Evolutionary conservation across 2,329 filamentous ascomycete genomes (phyloP).

Genomic region (Chrysoporthe deuterocubensis): DNA sequence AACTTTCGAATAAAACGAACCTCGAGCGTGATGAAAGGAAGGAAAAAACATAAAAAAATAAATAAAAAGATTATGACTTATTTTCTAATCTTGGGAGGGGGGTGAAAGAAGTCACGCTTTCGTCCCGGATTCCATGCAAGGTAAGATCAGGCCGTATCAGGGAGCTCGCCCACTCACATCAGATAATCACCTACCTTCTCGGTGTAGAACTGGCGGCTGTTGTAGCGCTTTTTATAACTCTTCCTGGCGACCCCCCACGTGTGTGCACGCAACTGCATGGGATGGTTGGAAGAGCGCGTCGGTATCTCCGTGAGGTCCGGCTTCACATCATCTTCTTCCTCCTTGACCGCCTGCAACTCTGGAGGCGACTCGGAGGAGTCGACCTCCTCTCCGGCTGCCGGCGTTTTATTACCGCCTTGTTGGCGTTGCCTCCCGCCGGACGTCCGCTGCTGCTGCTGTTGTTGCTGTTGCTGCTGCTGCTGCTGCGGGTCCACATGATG

Average conservation of each 20-base stretch:
- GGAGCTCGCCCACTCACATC: neutral
- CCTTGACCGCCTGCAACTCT: no score
- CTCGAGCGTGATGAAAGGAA: no score
- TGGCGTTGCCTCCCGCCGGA: neutral
- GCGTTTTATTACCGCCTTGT: neutral
- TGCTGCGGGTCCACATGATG: neutral
- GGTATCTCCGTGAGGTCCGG: neutral
- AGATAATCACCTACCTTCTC: neutral
- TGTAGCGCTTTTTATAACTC: neutral
- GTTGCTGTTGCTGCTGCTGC: no score
- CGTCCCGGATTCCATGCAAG: neutral
- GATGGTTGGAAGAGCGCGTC: neutral
- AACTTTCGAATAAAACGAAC: no score
- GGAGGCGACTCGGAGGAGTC: neutral
- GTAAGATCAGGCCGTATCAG: neutral
- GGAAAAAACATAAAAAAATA: no score
- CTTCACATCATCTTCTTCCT: no score
- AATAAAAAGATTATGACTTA: no score
- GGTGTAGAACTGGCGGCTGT: neutral
- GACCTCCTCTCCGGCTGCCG: neutral
- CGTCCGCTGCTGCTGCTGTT: neutral
- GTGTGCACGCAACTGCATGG: neutral
- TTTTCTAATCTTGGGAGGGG: no score
- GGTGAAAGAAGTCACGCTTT: neutral
- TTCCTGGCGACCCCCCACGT: neutral